Evolutionary conservation across 1,139 yeast species (phyloP).

Genomic region (Sugiyamaella japonica): DNA sequence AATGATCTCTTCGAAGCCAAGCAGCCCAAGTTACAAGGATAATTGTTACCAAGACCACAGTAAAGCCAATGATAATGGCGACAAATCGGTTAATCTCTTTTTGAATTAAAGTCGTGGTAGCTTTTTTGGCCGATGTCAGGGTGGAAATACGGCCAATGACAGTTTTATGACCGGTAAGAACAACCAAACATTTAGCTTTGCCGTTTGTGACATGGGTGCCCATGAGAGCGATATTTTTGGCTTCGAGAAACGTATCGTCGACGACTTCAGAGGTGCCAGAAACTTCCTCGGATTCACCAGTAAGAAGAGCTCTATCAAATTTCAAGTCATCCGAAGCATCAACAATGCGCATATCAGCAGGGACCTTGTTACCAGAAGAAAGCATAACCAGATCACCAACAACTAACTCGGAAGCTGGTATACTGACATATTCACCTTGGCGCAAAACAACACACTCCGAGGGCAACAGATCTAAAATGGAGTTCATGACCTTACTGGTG

Average conservation of each 20-base stretch:
- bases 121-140: conserved; percentile 44
- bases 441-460: conserved; percentile 47
- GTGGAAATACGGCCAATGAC: conserved; percentile 54
- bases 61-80: conserved; percentile 42
- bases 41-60: conserved; percentile 45
- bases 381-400: conserved; percentile 53
- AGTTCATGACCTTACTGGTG: conserved; percentile 51
- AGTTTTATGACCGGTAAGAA: conserved; percentile 49
- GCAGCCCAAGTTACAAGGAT: conserved; percentile 51
- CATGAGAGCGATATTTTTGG: conserved; percentile 49
- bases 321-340: conserved; percentile 44
- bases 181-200: conserved; percentile 49
- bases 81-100: conserved; percentile 50
- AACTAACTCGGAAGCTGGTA: conserved; percentile 48
- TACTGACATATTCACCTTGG: conserved; percentile 42
- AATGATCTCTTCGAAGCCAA: conserved; percentile 46
- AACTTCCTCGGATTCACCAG: conserved; percentile 55
- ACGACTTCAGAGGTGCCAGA: conserved; percentile 44
- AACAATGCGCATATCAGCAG: conserved; percentile 52
- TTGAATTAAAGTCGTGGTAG: conserved; percentile 49
- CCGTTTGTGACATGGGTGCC: conserved; percentile 54
- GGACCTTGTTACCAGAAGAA: conserved; percentile 50
- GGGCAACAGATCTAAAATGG: conserved; percentile 50
- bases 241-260: conserved; percentile 47
- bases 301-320: conserved; percentile 54